These are phyloP conservation scores for Musa acuminata DNA, from an alignment of 176 grass and related monocot species.

Conservation along the genomic window DNA sequence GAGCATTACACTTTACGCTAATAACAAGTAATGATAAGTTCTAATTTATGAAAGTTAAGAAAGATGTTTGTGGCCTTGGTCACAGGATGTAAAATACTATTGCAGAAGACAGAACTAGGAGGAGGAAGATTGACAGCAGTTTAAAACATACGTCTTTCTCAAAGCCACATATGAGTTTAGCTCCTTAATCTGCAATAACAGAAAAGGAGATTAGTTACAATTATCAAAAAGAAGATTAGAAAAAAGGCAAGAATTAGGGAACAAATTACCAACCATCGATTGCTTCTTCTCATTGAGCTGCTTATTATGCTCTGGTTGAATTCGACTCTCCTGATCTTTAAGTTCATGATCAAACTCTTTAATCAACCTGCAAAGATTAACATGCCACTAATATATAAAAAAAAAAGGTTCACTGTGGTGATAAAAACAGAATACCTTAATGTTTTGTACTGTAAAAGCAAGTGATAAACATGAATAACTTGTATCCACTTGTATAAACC, in stretches of 20 bases:
- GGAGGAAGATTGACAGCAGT: not conserved
- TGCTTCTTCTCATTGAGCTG: conserved; percentile 99
- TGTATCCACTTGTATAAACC: not conserved
- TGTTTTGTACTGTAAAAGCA: not conserved
- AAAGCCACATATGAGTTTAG: conserved; percentile 86
- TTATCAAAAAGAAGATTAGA: not conserved
- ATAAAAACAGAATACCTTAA: not conserved
- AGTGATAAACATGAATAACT: not conserved
- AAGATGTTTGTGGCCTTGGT: not conserved
- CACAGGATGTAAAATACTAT: not conserved
- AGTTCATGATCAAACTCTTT: conserved; percentile 74
- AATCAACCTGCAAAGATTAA: conserved; percentile 47
- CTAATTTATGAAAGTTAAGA: not conserved
- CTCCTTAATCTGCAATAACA: conserved; percentile 72
- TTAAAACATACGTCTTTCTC: conserved; percentile 80
- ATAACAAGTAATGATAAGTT: not conserved
- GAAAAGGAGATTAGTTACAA: conserved; percentile 21
- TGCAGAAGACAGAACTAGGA: not conserved
- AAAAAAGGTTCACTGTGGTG: not conserved
- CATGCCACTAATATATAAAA: not conserved
- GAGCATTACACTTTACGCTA: not conserved
- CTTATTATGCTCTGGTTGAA: conserved; percentile 64
- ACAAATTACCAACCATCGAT: conserved; percentile 51
- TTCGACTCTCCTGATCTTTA: conserved; percentile 72
- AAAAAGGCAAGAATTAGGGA: not conserved